Evolutionary conservation across 345 rosid species (phyloP).

Genomic region (Euphorbia tirucalli): DNA sequence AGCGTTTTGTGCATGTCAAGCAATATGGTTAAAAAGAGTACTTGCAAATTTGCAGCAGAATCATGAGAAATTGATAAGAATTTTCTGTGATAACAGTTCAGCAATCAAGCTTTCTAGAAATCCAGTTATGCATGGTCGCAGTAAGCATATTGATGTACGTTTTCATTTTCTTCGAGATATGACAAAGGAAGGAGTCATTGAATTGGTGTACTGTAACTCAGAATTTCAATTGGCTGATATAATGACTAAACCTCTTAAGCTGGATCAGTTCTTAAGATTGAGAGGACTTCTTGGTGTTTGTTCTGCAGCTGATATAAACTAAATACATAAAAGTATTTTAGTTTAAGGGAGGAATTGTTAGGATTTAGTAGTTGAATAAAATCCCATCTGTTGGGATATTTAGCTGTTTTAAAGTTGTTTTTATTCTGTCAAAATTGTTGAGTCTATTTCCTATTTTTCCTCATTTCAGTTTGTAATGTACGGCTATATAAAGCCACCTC

Average conservation of each 20-base stretch:
- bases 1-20: neutral
- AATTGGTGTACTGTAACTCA: neutral
- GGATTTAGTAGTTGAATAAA: too few relatives aligned
- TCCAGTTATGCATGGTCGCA: neutral
- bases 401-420: too few relatives aligned
- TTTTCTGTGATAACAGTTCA: neutral
- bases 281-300: too few relatives aligned
- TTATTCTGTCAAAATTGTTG: too few relatives aligned
- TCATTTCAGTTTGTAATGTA: too few relatives aligned
- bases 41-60: neutral
- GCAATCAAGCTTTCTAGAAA: neutral
- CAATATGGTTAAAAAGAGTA: neutral
- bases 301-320: too few relatives aligned
- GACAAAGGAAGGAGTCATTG: neutral
- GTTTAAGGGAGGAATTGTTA: too few relatives aligned
- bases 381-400: too few relatives aligned
- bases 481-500: too few relatives aligned
- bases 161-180: neutral
- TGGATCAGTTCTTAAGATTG: neutral
- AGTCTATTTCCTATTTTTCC: too few relatives aligned
- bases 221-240: neutral
- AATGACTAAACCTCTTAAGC: neutral
- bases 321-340: too few relatives aligned
- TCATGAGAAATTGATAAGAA: neutral
- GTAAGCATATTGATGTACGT: neutral